A percentile compares a stretch with the other conserved stretches of the same genome.
These are phyloP conservation scores for Mycosarcoma maydis DNA, from an alignment of 1,284 basidiomycete genomes.

Conservation along the genomic window DNA sequence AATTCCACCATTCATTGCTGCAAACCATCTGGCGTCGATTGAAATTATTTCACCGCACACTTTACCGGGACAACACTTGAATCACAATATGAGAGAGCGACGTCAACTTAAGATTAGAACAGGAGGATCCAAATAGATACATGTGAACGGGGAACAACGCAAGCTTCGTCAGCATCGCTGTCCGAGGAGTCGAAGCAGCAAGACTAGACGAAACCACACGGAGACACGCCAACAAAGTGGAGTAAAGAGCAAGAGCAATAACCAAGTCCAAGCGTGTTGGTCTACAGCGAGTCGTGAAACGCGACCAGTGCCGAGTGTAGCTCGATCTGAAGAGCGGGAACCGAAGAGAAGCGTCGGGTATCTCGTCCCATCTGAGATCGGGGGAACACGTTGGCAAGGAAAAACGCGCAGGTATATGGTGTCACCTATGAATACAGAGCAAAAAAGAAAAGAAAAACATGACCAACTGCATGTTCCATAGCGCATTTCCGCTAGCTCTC, in stretches of 20 bases:
- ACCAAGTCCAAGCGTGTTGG: not conserved
- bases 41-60: not conserved
- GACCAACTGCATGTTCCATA: not conserved
- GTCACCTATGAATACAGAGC: constrained; percentile 17
- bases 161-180: no score
- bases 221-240: no score
- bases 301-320: not conserved
- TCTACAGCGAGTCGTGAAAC: not conserved
- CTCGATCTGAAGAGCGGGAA: not conserved
- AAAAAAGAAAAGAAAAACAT: no score
- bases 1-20: not conserved
- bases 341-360: constrained; percentile 17
- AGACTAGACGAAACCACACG: no score
- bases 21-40: not conserved
- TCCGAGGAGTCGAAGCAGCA: not conserved
- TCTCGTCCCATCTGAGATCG: constrained; percentile 15
- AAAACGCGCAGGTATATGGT: constrained; percentile 5
- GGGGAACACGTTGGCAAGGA: constrained; percentile 1
- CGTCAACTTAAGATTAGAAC: not conserved
- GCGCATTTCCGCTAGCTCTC: not conserved
- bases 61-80: not conserved
- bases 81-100: not conserved
- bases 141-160: no score
- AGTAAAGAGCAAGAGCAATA: not conserved
- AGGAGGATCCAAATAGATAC: no score